These are phyloP conservation scores for Podila minutissima DNA, from an alignment of 192 early-diverging fungal species.

Conservation along the genomic window DNA sequence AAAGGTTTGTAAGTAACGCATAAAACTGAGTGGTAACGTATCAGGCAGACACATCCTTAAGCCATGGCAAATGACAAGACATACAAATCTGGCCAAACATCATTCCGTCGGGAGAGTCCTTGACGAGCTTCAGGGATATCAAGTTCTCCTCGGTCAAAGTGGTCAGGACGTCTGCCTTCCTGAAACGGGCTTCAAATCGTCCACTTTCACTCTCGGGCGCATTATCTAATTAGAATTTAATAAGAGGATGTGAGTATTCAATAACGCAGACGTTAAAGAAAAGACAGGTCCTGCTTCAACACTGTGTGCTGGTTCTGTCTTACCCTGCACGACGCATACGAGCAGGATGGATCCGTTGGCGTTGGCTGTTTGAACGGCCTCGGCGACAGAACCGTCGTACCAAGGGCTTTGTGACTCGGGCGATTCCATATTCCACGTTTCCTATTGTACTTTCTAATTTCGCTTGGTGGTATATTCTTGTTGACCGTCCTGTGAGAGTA, in stretches of 20 bases:
- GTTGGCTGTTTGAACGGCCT: constrained; percentile 30
- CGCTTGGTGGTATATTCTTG: no score
- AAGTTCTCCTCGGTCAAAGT: constrained; percentile 15
- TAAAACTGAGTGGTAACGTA: not conserved
- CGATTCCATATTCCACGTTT: not conserved
- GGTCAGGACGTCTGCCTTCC: not conserved
- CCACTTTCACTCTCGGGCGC: constrained; percentile 18
- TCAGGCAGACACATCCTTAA: not conserved
- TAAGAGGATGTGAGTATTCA: not conserved
- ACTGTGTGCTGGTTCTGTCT: no score
- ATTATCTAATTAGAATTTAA: constrained; percentile 5
- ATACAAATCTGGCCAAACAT: constrained; percentile 52
- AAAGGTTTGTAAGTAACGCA: not conserved
- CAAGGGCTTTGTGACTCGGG: constrained; percentile 6
- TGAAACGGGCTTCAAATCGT: constrained; percentile 32
- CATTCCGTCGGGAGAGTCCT: constrained; percentile 29
- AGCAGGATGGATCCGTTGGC: constrained; percentile 18
- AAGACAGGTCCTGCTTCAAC: not conserved
- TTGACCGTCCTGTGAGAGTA: no score
- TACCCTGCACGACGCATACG: constrained; percentile 46
- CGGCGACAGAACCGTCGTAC: constrained; percentile 34
- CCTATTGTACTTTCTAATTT: no score
- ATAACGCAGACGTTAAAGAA: not conserved
- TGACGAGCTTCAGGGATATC: constrained; percentile 22
- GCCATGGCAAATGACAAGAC: not conserved